A percentile compares a stretch with the other conserved stretches of the same genome.
Conservation (phyloP, 1,139 yeast species). For the Suhomyces panamericanus region DNA sequence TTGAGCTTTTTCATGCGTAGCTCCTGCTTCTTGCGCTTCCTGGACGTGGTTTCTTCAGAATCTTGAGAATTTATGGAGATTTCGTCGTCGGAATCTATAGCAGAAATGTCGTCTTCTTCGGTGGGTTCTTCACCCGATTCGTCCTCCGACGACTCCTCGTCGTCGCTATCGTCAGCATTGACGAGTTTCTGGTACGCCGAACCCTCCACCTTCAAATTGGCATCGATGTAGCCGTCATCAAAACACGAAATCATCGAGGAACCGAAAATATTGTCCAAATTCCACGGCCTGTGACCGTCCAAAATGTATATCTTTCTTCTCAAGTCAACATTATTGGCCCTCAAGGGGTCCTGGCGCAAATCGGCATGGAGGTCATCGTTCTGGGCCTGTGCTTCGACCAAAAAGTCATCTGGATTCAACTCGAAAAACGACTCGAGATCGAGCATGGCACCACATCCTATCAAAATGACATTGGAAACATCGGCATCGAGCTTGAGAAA, state of each 20-base stretch:
- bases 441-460: slow-evolving; percentile 96
- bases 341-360: slow-evolving; percentile 13
- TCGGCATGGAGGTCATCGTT: slow-evolving; percentile 16
- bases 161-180: slow-evolving; percentile 32
- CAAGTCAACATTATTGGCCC: slow-evolving; percentile 19
- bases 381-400: slow-evolving; percentile 9
- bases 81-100: slow-evolving; percentile 28
- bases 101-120: slow-evolving; percentile 23
- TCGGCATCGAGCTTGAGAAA: slow-evolving; percentile 68
- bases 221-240: slow-evolving; percentile 80
- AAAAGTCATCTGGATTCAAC: slow-evolving; percentile 53
- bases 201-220: slow-evolving; percentile 51
- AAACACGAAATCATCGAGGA: slow-evolving; percentile 77
- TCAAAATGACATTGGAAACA: slow-evolving; percentile 70
- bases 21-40: slow-evolving; percentile 36
- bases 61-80: slow-evolving; percentile 31
- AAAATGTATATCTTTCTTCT: slow-evolving; percentile 68
- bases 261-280: slow-evolving; percentile 87
- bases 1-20: slow-evolving; percentile 27
- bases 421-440: slow-evolving; percentile 81
- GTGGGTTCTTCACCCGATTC: slow-evolving; percentile 10
- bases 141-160: slow-evolving; percentile 26
- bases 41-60: slow-evolving; percentile 33
- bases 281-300: slow-evolving; percentile 97
- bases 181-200: slow-evolving; percentile 55